Percentiles rank a stretch among this genome's conserved stretches.
Conservation (phyloP, 129 eudicot genomes). For the Arctium lappa region DNA sequence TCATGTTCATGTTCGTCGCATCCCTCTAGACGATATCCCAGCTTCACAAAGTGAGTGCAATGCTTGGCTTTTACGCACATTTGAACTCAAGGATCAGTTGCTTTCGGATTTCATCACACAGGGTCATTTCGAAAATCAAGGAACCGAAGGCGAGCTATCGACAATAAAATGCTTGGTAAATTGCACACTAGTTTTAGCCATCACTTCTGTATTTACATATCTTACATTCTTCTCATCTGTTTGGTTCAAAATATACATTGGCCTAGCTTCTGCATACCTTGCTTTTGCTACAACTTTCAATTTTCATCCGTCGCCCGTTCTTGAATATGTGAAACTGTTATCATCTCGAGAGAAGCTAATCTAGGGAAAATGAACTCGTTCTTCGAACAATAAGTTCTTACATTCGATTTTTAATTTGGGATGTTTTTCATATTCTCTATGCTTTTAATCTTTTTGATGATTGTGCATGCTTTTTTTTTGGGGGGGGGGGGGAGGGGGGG, state of each 20-base stretch:
- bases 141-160: constrained; percentile 62
- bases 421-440: background rate
- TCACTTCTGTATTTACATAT: constrained; percentile 48
- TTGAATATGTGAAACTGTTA: constrained; percentile 30
- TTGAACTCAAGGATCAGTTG: constrained; percentile 54
- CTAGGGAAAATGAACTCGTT: constrained; percentile 14
- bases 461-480: background rate
- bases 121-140: constrained; percentile 61
- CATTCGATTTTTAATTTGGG: background rate
- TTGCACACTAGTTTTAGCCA: constrained; percentile 38
- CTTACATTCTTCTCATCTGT: constrained; percentile 54
- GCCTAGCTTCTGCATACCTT: constrained; percentile 48
- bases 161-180: constrained; percentile 53
- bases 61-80: constrained; percentile 52
- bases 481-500: too few species aligned
- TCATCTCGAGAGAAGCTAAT: constrained; percentile 21
- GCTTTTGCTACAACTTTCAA: constrained; percentile 48
- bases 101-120: constrained; percentile 57
- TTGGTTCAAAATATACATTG: constrained; percentile 66
- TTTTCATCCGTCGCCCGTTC: constrained; percentile 46
- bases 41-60: constrained; percentile 45
- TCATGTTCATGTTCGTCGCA: constrained; percentile 70
- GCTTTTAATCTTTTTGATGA: background rate
- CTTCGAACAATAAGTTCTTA: constrained; percentile 3
- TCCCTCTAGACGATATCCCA: constrained; percentile 57